Evolutionary conservation across 768 basidiomycete species (phyloP), one percentile per base, ranked within the genome.

Genomic region (Leucocoprinus leucothites): DNA sequence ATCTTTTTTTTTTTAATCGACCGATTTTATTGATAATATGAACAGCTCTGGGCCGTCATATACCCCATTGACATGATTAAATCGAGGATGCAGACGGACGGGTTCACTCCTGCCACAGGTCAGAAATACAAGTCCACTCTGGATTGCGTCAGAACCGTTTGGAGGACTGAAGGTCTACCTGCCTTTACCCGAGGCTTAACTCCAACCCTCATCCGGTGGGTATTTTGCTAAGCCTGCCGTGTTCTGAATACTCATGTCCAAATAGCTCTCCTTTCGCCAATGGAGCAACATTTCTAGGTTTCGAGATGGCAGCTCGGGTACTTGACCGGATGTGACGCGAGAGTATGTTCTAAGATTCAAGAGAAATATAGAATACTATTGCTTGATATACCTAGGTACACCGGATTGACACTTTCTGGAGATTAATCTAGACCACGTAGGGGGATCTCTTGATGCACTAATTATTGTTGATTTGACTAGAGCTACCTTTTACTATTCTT

Each of bases 31-130:
- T 59, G 45, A 35, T 54, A 25, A 43, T 46, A 26, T 59, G 38
- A 51, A 31, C 56, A 92, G 90, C 76, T 94, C 25, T 94, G 91
- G 91, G 86, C 82, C n/a, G 75, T 92, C 9, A 94, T 94, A 74
- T 96, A 96, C 75, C 94, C 94, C 14, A 88, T 95, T 69, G 94
- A 97, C 70, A 91, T 97, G 82, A 85, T 98, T 65, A 98, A 98
- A 67, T 93, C 92, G 24, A 84, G 94, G 51, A 89, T 98, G 79
- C 96, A 98, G 71, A 97, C 95, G 0, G 96, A 98, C 65, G 90
- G 87, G 0, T 94, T 94, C 68, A 77, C 82, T 9, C 71, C 84
- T 2, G 74, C 85, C 14, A 86, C 84, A 41, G 87, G 88, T 25
- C 87, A 87, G 61, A 91, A 91, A 65, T 98, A 97, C 70, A 78